Evolutionary conservation across 2,329 filamentous ascomycete genomes (phyloP), one percentile per base, ranked within the genome.

Genomic region (Didymella arachidicola): DNA sequence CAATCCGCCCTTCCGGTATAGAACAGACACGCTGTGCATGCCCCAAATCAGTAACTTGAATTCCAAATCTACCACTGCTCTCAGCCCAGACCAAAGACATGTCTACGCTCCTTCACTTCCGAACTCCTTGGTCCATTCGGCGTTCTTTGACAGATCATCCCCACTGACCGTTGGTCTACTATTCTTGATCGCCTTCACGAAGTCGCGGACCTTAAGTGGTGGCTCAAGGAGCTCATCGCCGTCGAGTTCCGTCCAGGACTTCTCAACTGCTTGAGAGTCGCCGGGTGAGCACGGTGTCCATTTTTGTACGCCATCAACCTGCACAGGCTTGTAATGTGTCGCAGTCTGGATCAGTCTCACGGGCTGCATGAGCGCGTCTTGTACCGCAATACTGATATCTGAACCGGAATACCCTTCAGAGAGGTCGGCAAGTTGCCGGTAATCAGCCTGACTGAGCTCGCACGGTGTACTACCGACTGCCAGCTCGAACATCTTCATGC

Each of bases 331-430:
- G 80, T 98, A 99, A 81, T 99, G 95, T 52, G 95, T 99, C 18
- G 95, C 94, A 63, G 93, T 96, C 77, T 98, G 89, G 67, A 99
- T 98, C 79, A 97, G 96, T 62, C 95, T 86, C 61, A 99, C 91
- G 1, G 95, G 96, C 73, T 97, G 93, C 95, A 99, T 99, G 38
- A 99, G 82, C 0, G 95, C 95, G 75, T 96, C 91, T 77, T 99
- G 95, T 19, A 98, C 95, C 3, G 92, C 93, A 73, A 98, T 98
- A 71, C 86, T 87, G 69, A 99, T 98, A 86, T 99, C 95, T 63
- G 91, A 96, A 34, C 95, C 95, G 0, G 93, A 97, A 79, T 97
- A 99, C 0, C 95, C 95, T 59, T 98, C 94, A 50, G 92, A 93
- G 72, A 94, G 81, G 69, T 90, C 84, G 2, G 90, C 93, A 63